phyloP scores from a whole-genome alignment of 2,329 filamentous ascomycete genomes.

The Paradendryphiella salina region DNA sequence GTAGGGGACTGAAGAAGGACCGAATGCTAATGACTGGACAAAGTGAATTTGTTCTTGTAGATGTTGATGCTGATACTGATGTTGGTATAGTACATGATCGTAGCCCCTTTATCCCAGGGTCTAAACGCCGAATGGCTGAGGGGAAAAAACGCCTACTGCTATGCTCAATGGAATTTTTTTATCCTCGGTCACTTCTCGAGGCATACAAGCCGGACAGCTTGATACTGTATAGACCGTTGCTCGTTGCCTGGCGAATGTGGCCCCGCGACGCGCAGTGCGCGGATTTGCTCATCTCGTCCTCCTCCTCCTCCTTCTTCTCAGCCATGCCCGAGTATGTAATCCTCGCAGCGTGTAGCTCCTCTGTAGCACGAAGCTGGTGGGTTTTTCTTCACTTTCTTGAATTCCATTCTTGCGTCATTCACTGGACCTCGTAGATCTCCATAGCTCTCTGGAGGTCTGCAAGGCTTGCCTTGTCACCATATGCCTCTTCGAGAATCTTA shows the following conservation, averaged over 20 bases:
- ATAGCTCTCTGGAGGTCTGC: slow-evolving; percentile 52
- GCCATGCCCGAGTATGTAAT: neutral
- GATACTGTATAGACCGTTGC: neutral
- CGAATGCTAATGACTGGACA: neutral
- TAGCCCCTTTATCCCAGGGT: slow-evolving; percentile 4
- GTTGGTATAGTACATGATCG: slow-evolving; percentile 2
- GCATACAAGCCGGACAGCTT: slow-evolving; percentile 6
- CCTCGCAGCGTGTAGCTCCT: slow-evolving; percentile 2
- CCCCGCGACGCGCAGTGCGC: slow-evolving; percentile 18
- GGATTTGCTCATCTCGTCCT: slow-evolving; percentile 4
- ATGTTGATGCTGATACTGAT: slow-evolving; percentile 3
- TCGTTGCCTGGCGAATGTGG: slow-evolving; percentile 17
- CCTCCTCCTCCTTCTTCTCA: neutral
- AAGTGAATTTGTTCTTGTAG: neutral
- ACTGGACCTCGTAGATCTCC: slow-evolving; percentile 51
- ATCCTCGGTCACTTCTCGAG: slow-evolving; percentile 15
- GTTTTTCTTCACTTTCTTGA: neutral
- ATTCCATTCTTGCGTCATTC: slow-evolving; percentile 12
- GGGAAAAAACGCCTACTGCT: neutral
- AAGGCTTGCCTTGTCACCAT: slow-evolving; percentile 51
- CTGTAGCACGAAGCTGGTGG: slow-evolving; percentile 14
- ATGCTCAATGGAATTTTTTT: slow-evolving; percentile 2
- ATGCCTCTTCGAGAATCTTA: slow-evolving; percentile 51
- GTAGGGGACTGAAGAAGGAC: neutral
- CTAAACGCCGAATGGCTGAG: neutral